Conservation (phyloP, 2,329 filamentous ascomycete genomes). For the Peltaster fructicola region DNA sequence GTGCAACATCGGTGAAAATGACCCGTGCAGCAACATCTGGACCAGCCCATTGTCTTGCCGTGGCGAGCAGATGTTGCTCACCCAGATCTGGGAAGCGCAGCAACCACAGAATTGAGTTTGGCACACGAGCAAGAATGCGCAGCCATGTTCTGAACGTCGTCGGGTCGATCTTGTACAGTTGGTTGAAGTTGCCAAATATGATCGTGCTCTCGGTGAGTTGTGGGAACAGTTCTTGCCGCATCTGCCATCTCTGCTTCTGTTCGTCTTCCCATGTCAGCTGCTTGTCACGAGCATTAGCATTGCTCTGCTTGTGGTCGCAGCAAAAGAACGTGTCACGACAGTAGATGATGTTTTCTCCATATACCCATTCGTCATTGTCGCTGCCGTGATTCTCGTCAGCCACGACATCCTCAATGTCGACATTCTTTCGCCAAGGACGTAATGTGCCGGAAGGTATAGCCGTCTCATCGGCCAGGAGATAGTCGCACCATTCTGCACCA, state of each 20-base stretch:
- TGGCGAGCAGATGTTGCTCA: constrained; percentile 66
- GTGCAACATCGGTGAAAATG: constrained; percentile 89
- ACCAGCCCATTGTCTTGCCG: constrained; percentile 69
- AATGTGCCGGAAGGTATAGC: constrained; percentile 71
- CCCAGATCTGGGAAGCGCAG: constrained; percentile 92
- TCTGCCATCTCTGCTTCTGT: constrained; percentile 64
- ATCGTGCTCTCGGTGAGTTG: constrained; percentile 63
- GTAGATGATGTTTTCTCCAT: constrained; percentile 92
- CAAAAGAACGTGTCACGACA: constrained; percentile 94
- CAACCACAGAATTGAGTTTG: constrained; percentile 84
- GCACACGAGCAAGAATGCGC: constrained; percentile 67
- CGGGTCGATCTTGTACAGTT: constrained; percentile 98
- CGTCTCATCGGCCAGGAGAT: constrained; percentile 76
- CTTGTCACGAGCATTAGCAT: constrained; percentile 50
- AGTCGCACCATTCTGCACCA: constrained; percentile 97
- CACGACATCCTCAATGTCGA: constrained; percentile 50
- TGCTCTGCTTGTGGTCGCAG: constrained; percentile 88
- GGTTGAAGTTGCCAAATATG: constrained; percentile 95
- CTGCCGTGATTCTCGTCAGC: constrained; percentile 48
- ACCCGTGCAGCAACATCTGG: constrained; percentile 70
- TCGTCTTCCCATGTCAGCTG: constrained; percentile 68
- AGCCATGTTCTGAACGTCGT: constrained; percentile 93
- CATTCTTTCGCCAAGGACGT: constrained; percentile 59
- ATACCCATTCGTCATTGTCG: constrained; percentile 60
- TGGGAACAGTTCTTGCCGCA: constrained; percentile 87